Evolutionary conservation across 257 asterid species (phyloP), one percentile per base, ranked within the genome.

Genomic region (Coffea eugenioides): DNA sequence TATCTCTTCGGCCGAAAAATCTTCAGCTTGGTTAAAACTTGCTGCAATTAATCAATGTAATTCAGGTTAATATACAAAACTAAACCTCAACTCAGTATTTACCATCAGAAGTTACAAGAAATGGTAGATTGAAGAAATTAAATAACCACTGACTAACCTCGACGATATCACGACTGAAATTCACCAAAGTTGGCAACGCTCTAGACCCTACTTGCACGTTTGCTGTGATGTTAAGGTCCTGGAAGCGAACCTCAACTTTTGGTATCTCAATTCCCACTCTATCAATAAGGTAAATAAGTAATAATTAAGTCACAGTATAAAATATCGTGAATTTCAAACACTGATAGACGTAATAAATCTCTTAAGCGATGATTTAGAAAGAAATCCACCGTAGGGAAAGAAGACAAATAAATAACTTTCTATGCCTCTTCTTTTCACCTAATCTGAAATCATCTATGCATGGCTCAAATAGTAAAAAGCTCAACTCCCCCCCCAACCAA

Each of bases 181-280:
- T 94, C 77, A 88, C 83, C 84, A 92, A 82, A 71, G 97, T 91
- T 31, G 98, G 98, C 85, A 94, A 86, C 71, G 98, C 97, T 86
- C 97, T 86, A 46, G 97, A 90, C n/a, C 97, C 98, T 14, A 92
- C 59, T 70, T 87, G 89, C 62, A 94, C 97, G 52, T 90, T 84
- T 5, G 98, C 96, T 43, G 87, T 80, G 83, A 94, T 82, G 48
- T 85, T 85, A 36, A 92, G 78, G 61, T 92, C 83, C 87, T 91
- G 89, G 46, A 88, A 94, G 74, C 98, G 95, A 84, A 94, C 97
- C 80, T 94, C 98, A 57, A 94, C 88, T 76, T 88, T 90, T 39
- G 98, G 97, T 70, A 88, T 41, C 86, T 91, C 91, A 90, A 94
- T 78, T 9, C 95, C 93, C 52, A 88, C 96, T 15, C 97, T 93